Conservation (phyloP, 2,329 filamentous ascomycete species). For the Neonectria magnoliae region DNA sequence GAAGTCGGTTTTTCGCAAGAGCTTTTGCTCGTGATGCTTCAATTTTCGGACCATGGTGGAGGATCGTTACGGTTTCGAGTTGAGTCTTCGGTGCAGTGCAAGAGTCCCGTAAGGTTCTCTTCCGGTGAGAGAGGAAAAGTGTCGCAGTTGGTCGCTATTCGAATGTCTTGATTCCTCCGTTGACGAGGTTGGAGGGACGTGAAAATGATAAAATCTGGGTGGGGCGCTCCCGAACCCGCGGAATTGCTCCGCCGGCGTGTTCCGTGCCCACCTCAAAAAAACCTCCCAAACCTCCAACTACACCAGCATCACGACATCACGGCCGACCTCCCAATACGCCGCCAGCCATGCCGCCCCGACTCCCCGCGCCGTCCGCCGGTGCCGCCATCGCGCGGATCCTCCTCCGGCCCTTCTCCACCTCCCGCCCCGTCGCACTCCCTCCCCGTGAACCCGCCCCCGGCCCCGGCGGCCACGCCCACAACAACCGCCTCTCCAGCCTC, state of each 20-base stretch:
- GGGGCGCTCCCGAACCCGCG: conserved; percentile 34
- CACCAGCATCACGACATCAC: conserved; percentile 31
- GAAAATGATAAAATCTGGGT: conserved; percentile 41
- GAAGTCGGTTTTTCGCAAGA: conserved; percentile 93
- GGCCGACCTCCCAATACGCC: conserved; percentile 21
- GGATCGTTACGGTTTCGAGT: not conserved
- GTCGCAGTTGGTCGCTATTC: not conserved
- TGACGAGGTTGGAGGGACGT: conserved; percentile 23
- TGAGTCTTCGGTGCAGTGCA: not conserved
- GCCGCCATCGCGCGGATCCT: conserved; percentile 28
- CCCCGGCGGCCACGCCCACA: conserved; percentile 28
- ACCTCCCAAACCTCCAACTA: conserved; percentile 38
- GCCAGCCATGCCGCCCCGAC: conserved; percentile 54
- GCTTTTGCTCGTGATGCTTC: conserved; percentile 96
- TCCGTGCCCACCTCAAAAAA: conserved; percentile 39
- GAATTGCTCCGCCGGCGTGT: conserved; percentile 38
- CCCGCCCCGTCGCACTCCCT: conserved; percentile 36
- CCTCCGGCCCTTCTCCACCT: conserved; percentile 46
- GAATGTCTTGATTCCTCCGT: not conserved
- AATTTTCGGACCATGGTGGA: conserved; percentile 89
- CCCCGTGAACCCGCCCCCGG: conserved; percentile 36
- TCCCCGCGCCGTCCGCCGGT: conserved; percentile 43
- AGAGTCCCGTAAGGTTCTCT: not conserved
- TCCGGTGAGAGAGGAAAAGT: not conserved
- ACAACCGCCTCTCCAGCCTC: conserved; percentile 36